Evolutionary conservation across 768 basidiomycete genomes (phyloP).

Genomic region (Tulasnella sp.): DNA sequence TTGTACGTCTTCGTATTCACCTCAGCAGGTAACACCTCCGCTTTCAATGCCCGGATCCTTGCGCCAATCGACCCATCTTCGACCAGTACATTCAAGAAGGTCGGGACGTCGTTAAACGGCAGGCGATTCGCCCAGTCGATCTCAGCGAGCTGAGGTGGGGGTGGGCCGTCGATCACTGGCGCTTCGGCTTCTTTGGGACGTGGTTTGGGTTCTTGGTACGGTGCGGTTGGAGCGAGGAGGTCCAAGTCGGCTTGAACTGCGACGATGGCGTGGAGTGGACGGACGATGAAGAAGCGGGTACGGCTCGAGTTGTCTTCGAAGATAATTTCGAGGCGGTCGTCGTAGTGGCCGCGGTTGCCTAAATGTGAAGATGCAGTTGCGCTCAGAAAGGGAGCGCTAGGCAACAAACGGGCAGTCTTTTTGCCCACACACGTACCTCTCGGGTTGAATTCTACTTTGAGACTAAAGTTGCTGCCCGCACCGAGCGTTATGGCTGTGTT

Average conservation of each 20-base stretch:
- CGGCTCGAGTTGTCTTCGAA: conserved; percentile 2
- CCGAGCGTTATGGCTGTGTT: not conserved
- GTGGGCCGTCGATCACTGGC: conserved; percentile 35
- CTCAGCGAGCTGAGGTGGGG: conserved; percentile 37
- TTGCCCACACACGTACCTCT: not conserved
- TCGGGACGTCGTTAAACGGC: conserved; percentile 38
- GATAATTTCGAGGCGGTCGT: conserved; percentile 19
- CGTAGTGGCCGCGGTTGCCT: conserved; percentile 19
- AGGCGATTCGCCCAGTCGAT: conserved; percentile 40
- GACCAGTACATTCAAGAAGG: conserved; percentile 30
- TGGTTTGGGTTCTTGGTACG: conserved; percentile 32
- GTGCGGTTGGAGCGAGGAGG: conserved; percentile 38
- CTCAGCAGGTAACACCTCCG: not conserved
- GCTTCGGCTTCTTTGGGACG: conserved; percentile 8
- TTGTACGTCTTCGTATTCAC: conserved; percentile 36
- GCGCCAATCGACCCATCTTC: conserved; percentile 25
- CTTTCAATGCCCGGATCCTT: conserved; percentile 14
- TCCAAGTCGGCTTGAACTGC: conserved; percentile 37
- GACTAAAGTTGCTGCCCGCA: not conserved
- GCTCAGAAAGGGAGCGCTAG: not conserved
- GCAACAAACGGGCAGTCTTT: not conserved
- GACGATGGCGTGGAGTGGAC: conserved; percentile 16
- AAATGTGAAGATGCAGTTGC: too few species aligned
- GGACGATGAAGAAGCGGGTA: conserved; percentile 11
- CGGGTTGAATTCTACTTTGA: conserved; percentile 6